Evolutionary conservation across 495 filamentous ascomycete species (phyloP), one percentile per base, ranked within the genome.

Genomic region (Glarea lozoyensis): DNA sequence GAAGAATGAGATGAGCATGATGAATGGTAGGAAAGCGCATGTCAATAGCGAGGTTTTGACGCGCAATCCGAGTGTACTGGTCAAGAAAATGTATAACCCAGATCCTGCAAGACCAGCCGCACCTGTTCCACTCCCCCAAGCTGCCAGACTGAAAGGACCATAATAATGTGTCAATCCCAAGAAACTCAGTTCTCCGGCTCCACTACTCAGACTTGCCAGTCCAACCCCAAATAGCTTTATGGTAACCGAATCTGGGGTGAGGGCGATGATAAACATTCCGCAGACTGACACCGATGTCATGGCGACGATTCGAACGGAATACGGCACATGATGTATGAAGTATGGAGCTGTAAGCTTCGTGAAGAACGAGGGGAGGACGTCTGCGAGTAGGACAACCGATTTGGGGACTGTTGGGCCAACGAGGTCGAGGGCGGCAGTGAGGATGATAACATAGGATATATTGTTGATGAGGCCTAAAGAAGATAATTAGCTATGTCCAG

Each of bases 391-490:
- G 48, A 98, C 89, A 36, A 93, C 72, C 43, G 81, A 86, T 61
- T 95, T 96, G 20, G 90, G 92, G 1, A 94, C 69, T 36, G 65
- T 57, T 27, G 83, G 78, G 10, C 89, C 89, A 57, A 97, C 92
- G 44, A 98, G 82, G 59, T 98, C 92, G 46, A 94, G 82, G 16
- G 92, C 90, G n/a, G 92, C 84, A 11, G 88, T 88, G 52, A 98
- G 79, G 60, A 98, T 86, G 59, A 98, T 83, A 23, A 98, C 89
- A 60, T 97, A 98, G 63, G 95, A 84, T 56, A 98, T 84, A 66
- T 96, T 97, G 64, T 98, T 98, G 60, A 98, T 86, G 4, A 95
- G 69, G 41, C 92, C 90, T 15, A 25, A 36, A 12, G 11, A 0
- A 34, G 43, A 6, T 25, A 10, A 27, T 15, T 12, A 30, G 19